Conservation (phyloP, 441 rosid species). For the Gossypium davidsonii region DNA sequence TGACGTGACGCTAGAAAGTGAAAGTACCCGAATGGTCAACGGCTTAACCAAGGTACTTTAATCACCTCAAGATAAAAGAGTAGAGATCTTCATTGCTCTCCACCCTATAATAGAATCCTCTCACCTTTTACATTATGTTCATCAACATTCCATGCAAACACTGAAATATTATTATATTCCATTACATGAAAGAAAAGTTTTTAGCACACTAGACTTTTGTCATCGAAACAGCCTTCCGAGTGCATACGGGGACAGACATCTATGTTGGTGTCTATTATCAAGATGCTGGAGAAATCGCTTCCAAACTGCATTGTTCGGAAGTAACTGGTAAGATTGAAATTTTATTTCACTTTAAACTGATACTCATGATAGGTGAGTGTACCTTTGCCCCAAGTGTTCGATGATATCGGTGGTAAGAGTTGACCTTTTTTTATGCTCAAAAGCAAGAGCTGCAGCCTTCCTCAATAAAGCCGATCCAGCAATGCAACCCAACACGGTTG, state of each 20-base stretch:
- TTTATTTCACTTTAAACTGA: background rate
- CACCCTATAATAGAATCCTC: background rate
- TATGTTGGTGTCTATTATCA: constrained; percentile 6
- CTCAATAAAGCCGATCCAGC: constrained; percentile 78
- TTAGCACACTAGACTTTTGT: background rate
- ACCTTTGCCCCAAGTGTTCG: constrained; percentile 70
- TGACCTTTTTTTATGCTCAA: constrained; percentile 56
- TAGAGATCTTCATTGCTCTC: background rate
- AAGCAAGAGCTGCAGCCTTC: constrained; percentile 79
- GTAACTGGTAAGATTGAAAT: background rate
- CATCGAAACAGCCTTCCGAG: background rate
- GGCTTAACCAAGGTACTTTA: background rate
- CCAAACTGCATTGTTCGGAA: constrained; percentile 49
- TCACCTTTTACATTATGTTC: background rate
- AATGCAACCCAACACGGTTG: constrained; percentile 70
- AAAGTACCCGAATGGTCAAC: too few species aligned
- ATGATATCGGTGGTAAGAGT: constrained; percentile 84
- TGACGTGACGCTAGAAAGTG: too few species aligned
- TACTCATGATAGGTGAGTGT: constrained; percentile 4
- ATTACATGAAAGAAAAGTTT: background rate
- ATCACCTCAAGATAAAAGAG: background rate
- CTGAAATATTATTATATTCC: background rate
- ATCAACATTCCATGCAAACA: background rate
- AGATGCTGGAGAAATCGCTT: constrained; percentile 59
- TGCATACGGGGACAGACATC: background rate